Conservation (phyloP, 768 basidiomycete genomes). For the Lepiota venenata region DNA sequence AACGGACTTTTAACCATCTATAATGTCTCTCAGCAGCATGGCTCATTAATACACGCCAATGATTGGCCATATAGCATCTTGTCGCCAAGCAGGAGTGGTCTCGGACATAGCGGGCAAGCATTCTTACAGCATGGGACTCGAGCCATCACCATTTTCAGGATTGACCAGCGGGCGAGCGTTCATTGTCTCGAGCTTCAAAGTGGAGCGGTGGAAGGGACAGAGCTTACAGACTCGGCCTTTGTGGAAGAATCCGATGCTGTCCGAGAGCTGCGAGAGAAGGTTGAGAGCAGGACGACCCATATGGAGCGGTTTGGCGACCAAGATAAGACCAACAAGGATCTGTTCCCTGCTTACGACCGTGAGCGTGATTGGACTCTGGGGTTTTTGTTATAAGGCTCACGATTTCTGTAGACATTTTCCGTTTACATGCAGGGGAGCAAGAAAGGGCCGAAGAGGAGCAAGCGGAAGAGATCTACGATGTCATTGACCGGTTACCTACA, state of each 20-base stretch:
- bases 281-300: slow-evolving; percentile 26
- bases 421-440: slow-evolving; percentile 21
- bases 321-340: slow-evolving; percentile 43
- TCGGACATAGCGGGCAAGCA: slow-evolving; percentile 20
- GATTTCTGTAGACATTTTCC: slow-evolving; percentile 36
- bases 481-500: slow-evolving; percentile 49
- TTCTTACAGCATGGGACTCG: slow-evolving; percentile 21
- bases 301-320: slow-evolving; percentile 43
- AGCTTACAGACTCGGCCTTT: slow-evolving; percentile 12
- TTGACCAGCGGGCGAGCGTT: slow-evolving; percentile 47
- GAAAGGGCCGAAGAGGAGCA: slow-evolving; percentile 31
- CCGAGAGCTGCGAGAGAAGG: slow-evolving; percentile 28
- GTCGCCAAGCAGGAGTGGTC: slow-evolving; percentile 6
- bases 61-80: slow-evolving; percentile 43
- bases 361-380: slow-evolving; percentile 15
- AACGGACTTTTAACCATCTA: slow-evolving; percentile 63
- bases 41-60: slow-evolving; percentile 41
- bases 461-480: slow-evolving; percentile 38
- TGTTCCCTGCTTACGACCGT: slow-evolving; percentile 58
- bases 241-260: slow-evolving; percentile 40
- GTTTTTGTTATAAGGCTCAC: neutral
- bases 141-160: slow-evolving; percentile 31
- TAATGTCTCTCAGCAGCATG: slow-evolving; percentile 46
- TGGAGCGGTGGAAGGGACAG: slow-evolving; percentile 11
- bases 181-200: slow-evolving; percentile 36